A percentile compares a stretch with the other conserved stretches of the same genome.
phyloP scores from a whole-genome alignment of 106 monocot species.

The Dioscorea alata region DNA sequence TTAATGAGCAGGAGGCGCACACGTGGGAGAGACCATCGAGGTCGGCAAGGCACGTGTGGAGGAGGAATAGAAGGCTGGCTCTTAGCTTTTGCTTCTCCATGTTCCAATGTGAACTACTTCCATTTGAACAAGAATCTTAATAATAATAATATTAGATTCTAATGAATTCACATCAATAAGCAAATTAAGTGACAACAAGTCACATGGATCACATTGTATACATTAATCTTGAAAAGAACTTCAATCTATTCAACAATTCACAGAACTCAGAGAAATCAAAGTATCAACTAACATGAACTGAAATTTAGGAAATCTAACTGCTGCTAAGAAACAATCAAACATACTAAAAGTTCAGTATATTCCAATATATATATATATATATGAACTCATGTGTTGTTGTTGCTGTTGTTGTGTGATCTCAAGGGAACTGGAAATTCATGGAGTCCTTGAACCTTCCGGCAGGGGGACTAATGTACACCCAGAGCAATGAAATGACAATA shows the following conservation, averaged over 20 bases:
- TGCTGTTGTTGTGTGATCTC: constrained; percentile 5
- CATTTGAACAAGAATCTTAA: neutral
- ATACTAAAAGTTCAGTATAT: neutral
- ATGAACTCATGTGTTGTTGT: no score
- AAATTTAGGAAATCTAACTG: neutral
- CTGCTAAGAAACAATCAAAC: neutral
- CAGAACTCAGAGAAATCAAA: neutral
- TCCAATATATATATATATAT: neutral
- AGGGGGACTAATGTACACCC: constrained; percentile 89
- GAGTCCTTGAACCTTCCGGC: constrained; percentile 35
- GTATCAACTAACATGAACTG: neutral
- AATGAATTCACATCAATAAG: neutral
- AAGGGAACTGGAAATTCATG: constrained; percentile 50
- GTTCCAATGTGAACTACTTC: neutral
- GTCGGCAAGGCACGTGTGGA: neutral
- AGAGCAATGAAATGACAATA: constrained; percentile 67
- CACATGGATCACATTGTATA: no score
- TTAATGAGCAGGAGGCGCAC: neutral
- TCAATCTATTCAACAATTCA: neutral
- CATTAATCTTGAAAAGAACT: neutral
- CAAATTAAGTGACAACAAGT: neutral
- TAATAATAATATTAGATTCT: neutral
- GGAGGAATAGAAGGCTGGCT: neutral
- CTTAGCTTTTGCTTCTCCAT: neutral
- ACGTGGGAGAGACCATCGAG: neutral